phyloP scores from a whole-genome alignment of 371 early-diverging fungal genomes.

The Apophysomyces elegans region DNA sequence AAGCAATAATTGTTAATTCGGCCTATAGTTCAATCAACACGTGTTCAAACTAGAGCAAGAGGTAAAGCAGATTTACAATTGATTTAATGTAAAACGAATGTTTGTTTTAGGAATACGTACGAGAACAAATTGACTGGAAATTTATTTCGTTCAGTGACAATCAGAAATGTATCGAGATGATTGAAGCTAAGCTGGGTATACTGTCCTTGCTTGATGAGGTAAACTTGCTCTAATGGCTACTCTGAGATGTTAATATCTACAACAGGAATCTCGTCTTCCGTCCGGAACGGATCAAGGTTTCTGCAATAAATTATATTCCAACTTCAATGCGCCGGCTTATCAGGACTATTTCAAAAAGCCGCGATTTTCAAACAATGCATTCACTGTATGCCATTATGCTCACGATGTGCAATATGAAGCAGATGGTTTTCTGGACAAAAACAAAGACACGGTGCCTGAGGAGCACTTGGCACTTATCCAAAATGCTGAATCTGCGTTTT shows the following conservation, averaged over 20 bases:
- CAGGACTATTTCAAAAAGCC: slow-evolving; percentile 90
- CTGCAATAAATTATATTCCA: slow-evolving; percentile 84
- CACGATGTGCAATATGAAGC: slow-evolving; percentile 89
- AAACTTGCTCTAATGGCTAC: not conserved
- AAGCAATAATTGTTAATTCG: not conserved
- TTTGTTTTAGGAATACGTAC: slow-evolving; percentile 76
- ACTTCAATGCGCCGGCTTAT: slow-evolving; percentile 70
- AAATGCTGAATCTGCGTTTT: slow-evolving; percentile 71
- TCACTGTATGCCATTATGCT: slow-evolving; percentile 93
- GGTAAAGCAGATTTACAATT: slow-evolving; percentile 18
- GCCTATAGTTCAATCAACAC: slow-evolving; percentile 69
- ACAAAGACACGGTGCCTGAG: slow-evolving; percentile 97
- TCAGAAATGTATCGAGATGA: slow-evolving; percentile 99
- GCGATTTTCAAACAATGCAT: slow-evolving; percentile 82
- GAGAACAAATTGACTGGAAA: slow-evolving; percentile 91
- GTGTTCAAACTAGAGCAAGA: slow-evolving; percentile 93
- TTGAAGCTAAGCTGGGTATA: slow-evolving; percentile 97
- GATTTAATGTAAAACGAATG: slow-evolving; percentile 1
- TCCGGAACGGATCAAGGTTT: slow-evolving; percentile 85
- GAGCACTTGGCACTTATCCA: slow-evolving; percentile 81
- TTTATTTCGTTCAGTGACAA: slow-evolving; percentile 98
- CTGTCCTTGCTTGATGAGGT: slow-evolving; percentile 96
- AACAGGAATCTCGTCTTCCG: slow-evolving; percentile 86
- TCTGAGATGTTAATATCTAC: not conserved
- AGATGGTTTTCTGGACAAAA: slow-evolving; percentile 98